Base-by-base conservation (phyloP, 352 stramenopile genomes). In the Phytopythium mirpurense region DNA sequence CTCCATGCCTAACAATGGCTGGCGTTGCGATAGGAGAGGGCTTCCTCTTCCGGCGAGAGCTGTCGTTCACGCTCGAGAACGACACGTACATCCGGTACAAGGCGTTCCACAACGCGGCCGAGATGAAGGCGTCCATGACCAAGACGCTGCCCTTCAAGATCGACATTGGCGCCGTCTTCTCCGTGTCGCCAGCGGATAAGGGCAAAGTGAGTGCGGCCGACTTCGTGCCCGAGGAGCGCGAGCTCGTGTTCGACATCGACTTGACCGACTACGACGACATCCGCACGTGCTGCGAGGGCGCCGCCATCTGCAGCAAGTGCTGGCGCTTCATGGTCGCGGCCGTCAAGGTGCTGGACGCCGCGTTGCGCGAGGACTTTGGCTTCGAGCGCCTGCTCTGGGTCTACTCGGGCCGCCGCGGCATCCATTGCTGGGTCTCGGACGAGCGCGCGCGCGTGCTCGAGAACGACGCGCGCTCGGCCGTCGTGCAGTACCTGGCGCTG, bases 191-290 rank as follows among this genome's bases (percentile, higher is more conserved):
- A 0, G 72, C 72, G 9, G 85, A 95, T 59, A 93, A 95, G 35
- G 82, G 80, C 67, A 95, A 95, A 37, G 82, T 95, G 19, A 91
- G 84, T 38, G 67, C 77, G 16, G 73, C 66, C 16, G 72, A 93
- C 46, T 98, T 99, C 60, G 65, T 83, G 26, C 87, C 96, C 0
- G 80, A 97, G 19, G 85, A 99, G 62, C 85, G 97, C 27, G 97
- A 99, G 69, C 86, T 99, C 16, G 96, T 99, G 29, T 99, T 99
- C 66, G 97, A 99, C 95, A 98, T 99, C 63, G 97, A 99, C 96
- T 72, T 99, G 11, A 99, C 96, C 1, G 97, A 99, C 75, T 99
- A 99, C 86, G 97, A 99, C 70, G 93, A 98, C 62, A 96, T 99
- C 42, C 90, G 97, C 29, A 98, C 93, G 38, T 99, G 97, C 77